phyloP scores from a whole-genome alignment of 164 flowering plant species.

The Annona cherimola region DNA sequence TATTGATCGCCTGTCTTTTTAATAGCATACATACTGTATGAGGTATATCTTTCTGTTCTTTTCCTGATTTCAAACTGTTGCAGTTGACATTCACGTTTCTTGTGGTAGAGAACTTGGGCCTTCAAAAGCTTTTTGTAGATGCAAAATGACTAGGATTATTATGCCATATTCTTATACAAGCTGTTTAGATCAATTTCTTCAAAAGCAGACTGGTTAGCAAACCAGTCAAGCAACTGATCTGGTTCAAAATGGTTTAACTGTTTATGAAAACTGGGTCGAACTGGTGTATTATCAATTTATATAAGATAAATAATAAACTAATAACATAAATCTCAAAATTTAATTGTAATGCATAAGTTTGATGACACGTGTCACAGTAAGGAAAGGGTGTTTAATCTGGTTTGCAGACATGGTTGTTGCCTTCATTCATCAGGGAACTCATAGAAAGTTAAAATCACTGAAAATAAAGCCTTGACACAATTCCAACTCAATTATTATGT shows the following conservation, averaged over 20 bases:
- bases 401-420: too few species aligned
- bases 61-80: not conserved
- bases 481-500: too few species aligned
- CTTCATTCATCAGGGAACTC: too few species aligned
- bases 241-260: not conserved
- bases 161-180: not conserved
- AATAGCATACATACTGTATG: not conserved
- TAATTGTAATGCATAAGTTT: too few species aligned
- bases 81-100: not conserved
- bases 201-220: not conserved
- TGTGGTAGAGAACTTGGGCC: not conserved
- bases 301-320: too few species aligned
- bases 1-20: not conserved
- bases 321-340: too few species aligned
- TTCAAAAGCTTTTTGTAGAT: not conserved
- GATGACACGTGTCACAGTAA: too few species aligned
- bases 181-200: not conserved
- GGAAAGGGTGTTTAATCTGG: too few species aligned
- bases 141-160: not conserved
- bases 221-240: not conserved
- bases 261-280: not conserved
- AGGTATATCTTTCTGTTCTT: not conserved
- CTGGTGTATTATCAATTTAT: too few species aligned
- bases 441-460: too few species aligned
- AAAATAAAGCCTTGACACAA: too few species aligned